phyloP scores from a whole-genome alignment of 2,329 filamentous ascomycete species.

The Colletotrichum phormii region DNA sequence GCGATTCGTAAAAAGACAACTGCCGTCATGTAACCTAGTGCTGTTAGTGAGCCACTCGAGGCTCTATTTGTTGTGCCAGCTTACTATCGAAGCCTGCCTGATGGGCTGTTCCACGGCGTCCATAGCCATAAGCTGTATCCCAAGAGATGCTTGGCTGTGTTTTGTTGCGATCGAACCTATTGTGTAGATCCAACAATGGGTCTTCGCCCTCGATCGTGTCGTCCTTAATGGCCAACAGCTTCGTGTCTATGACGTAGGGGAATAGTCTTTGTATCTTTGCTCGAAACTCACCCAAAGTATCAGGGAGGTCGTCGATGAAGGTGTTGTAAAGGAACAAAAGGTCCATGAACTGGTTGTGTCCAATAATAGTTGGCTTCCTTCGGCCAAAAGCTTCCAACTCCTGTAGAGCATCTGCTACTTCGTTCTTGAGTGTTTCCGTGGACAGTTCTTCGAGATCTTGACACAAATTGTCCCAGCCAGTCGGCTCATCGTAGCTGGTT shows the following conservation, averaged over 20 bases:
- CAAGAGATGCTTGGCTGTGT: constrained; percentile 8
- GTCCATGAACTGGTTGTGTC: constrained; percentile 75
- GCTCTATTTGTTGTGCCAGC: background rate
- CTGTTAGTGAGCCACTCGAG: background rate
- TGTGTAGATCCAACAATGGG: constrained; percentile 12
- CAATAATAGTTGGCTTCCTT: constrained; percentile 59
- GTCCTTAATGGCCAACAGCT: constrained; percentile 64
- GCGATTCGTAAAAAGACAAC: constrained; percentile 11
- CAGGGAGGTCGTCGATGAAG: constrained; percentile 69
- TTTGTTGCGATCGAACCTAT: background rate
- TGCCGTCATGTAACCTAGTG: constrained; percentile 27
- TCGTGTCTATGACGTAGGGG: constrained; percentile 68
- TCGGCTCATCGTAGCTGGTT: background rate
- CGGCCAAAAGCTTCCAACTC: constrained; percentile 41
- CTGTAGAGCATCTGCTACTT: background rate
- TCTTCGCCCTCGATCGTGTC: constrained; percentile 34
- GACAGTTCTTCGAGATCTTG: background rate
- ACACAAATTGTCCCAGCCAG: background rate
- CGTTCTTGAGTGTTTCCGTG: background rate
- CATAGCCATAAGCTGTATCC: constrained; percentile 15
- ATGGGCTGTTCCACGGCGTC: background rate
- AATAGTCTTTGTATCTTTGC: constrained; percentile 59
- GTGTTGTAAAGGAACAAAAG: constrained; percentile 72
- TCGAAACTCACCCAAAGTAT: constrained; percentile 64
- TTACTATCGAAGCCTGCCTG: constrained; percentile 26